Evolutionary conservation across 140 eudicot species (phyloP), one percentile per base, ranked within the genome.

Genomic region (Oenanthe javanica): DNA sequence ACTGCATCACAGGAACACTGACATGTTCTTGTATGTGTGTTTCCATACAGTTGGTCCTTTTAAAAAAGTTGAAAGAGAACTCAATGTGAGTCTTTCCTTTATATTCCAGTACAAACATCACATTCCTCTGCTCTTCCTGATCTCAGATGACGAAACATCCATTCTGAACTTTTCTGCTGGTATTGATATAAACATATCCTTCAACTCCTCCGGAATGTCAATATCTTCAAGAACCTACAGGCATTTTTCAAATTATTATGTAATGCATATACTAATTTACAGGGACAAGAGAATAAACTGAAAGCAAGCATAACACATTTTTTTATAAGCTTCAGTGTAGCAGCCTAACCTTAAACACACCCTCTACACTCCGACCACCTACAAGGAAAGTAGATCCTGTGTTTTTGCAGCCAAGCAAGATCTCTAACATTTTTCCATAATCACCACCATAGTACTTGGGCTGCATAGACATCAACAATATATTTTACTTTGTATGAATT

Each of bases 351-450:
- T 90, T 89, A 82, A 95, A 95, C 78, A 77, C 90, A 45, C 97
- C 99, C 84, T 92, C 92, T 78, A 95, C 87, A 81, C 89, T 88
- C 72, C 97, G 93, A 79, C 99, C 99, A 72, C 93, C 99, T 25
- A 95, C 99, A 0, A 94, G 88, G 84, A 92, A 94, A 64, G 87
- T 64, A 64, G 89, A 86, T 36, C 95, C 97, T 27, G 95, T 94
- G 45, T 76, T 92, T 86, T 89, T 90, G 87, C 99, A 90, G 84
- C 84, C 86, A 40, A 82, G 81, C n/a, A 94, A 92, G 50, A 76
- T 85, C 78, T 92, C 95, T 84, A 94, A 66, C 99, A 92, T 92
- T 77, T 84, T 94, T 13, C 80, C 87, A 75, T 92, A 83, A 73
- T 83, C 93, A 76, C 88, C 93, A 72, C 90, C 89, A 79, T 90